Evolutionary conservation across 1,284 basidiomycete species (phyloP).

Genomic region (Microbotryum intermedium): DNA sequence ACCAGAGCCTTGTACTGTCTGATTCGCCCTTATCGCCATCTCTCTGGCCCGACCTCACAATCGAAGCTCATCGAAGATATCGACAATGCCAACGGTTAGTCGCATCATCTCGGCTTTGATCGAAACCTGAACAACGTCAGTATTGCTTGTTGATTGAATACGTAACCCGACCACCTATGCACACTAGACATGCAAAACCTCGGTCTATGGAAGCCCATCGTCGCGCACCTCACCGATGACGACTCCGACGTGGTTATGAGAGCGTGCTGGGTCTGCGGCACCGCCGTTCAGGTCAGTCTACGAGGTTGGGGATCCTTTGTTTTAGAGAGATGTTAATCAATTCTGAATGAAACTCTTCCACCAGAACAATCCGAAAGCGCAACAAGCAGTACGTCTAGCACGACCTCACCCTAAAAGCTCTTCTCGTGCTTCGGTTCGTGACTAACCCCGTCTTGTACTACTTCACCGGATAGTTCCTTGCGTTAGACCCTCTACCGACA

Average conservation of each 20-base stretch:
- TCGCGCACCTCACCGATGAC: slow-evolving; percentile 55
- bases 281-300: slow-evolving; percentile 55
- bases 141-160: background rate
- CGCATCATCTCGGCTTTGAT: background rate
- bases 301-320: too few species aligned
- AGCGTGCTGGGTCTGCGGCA: slow-evolving; percentile 84
- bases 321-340: too few species aligned
- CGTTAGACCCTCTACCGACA: slow-evolving; percentile 57
- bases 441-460: background rate
- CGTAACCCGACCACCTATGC: too few species aligned
- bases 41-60: slow-evolving; percentile 1
- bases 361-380: slow-evolving; percentile 85
- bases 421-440: background rate
- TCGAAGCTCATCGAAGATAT: slow-evolving; percentile 77
- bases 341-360: too few species aligned
- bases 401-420: background rate
- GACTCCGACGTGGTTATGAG: slow-evolving; percentile 60
- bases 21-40: background rate
- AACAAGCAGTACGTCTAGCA: slow-evolving; percentile 58
- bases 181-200: slow-evolving; percentile 65
- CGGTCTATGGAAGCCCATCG: slow-evolving; percentile 76
- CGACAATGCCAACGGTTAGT: slow-evolving; percentile 85
- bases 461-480: slow-evolving; percentile 53
- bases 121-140: slow-evolving; percentile 1
- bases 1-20: too few species aligned